Evolutionary conservation across 176 grass and related monocot genomes (phyloP).

Genomic region (Chrysopogon serrulatus): DNA sequence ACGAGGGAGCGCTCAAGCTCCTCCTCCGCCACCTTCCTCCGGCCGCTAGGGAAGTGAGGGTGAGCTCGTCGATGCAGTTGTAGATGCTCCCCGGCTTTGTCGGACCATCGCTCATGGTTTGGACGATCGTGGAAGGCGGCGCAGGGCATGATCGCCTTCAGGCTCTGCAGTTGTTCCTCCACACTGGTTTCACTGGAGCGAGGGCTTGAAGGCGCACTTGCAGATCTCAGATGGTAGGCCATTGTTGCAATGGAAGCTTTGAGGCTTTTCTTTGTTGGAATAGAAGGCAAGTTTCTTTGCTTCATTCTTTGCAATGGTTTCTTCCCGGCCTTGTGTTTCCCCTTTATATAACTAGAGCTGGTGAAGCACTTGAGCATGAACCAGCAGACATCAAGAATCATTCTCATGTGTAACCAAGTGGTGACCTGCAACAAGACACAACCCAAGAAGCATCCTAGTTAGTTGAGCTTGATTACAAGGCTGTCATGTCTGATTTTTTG

Average conservation of each 20-base stretch:
- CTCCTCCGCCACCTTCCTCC: neutral
- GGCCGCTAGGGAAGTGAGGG: slow-evolving; percentile 29
- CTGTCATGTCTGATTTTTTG: too few species aligned
- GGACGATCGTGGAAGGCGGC: neutral
- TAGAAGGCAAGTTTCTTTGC: neutral
- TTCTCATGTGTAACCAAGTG: neutral
- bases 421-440: neutral
- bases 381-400: neutral
- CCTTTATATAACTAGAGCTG: neutral
- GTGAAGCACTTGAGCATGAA: neutral
- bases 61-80: slow-evolving; percentile 15
- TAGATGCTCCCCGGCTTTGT: slow-evolving; percentile 19
- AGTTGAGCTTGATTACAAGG: neutral
- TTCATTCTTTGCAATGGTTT: neutral
- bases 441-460: too few species aligned
- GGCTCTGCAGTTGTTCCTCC: neutral
- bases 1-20: neutral
- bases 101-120: neutral
- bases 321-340: neutral
- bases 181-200: neutral
- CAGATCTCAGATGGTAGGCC: neutral
- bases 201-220: slow-evolving; percentile 4
- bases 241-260: neutral
- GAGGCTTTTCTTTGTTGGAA: neutral
- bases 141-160: neutral